phyloP scores from a whole-genome alignment of 1,284 basidiomycete genomes.

The Athelia sp. region DNA sequence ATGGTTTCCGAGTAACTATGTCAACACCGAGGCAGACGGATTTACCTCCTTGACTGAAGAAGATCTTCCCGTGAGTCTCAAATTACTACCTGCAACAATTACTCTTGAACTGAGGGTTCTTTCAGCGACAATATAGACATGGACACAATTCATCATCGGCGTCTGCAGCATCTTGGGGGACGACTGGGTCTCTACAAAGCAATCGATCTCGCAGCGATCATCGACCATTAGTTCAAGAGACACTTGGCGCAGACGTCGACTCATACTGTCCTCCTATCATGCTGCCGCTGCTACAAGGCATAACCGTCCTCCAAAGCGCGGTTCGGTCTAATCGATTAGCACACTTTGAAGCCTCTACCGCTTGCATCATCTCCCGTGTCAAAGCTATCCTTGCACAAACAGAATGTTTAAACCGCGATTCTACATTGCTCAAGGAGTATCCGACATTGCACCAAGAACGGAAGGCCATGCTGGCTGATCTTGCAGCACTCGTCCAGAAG shows the following conservation, averaged over 20 bases:
- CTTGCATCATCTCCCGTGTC: constrained; percentile 91
- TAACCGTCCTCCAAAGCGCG: constrained; percentile 83
- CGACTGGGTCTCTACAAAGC: constrained; percentile 25
- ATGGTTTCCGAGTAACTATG: constrained; percentile 99
- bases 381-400: constrained; percentile 84
- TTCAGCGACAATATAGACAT: constrained; percentile 24
- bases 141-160: constrained; percentile 42
- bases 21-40: constrained; percentile 55
- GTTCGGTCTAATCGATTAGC: constrained; percentile 72
- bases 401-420: constrained; percentile 84
- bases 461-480: constrained; percentile 76
- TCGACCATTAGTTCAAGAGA: constrained; percentile 39
- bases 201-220: constrained; percentile 30
- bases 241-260: constrained; percentile 41
- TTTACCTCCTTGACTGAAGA: constrained; percentile 46
- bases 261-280: constrained; percentile 69
- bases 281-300: constrained; percentile 76
- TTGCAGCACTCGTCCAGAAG: constrained; percentile 83
- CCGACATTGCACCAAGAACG: constrained; percentile 73
- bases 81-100: constrained; percentile 5
- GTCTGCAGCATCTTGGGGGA: constrained; percentile 54
- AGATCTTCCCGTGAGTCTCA: constrained; percentile 39
- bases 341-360: constrained; percentile 81
- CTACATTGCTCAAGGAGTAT: constrained; percentile 63
- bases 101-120: constrained; percentile 11